Percentiles rank a stretch among this genome's conserved stretches.
Conservation (phyloP, 805 yeast species). For the Starmera pachycereana region DNA sequence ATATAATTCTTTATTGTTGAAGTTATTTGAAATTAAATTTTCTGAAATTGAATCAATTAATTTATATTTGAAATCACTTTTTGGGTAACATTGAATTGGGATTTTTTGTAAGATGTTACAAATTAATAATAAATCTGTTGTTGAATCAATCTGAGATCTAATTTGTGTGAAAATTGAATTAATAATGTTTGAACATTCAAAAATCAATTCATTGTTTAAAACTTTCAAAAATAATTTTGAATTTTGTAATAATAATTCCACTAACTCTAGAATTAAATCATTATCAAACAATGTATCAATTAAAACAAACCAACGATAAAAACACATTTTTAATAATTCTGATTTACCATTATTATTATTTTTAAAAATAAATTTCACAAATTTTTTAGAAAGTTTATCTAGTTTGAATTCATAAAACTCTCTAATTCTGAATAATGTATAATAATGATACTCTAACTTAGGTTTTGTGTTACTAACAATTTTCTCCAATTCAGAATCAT, state of each 20-base stretch:
- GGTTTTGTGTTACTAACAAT: constrained; percentile 3
- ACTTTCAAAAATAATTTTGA: constrained; percentile 14
- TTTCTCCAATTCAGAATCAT: constrained; percentile 14
- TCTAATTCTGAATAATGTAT: constrained; percentile 36
- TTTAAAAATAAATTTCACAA: constrained; percentile 17
- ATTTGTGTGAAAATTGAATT: constrained; percentile 7
- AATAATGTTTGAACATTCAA: constrained; percentile 37
- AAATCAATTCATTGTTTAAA: constrained; percentile 28
- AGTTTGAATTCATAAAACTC: constrained; percentile 31
- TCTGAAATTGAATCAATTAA: constrained; percentile 15
- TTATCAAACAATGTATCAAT: constrained; percentile 24
- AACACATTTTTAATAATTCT: constrained; percentile 16
- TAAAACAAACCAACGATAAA: constrained; percentile 48
- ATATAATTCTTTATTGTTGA: constrained; percentile 4
- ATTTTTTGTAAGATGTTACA: constrained; percentile 15
- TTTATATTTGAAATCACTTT: constrained; percentile 20
- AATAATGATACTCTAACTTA: constrained; percentile 14
- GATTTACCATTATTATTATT: constrained; percentile 2
- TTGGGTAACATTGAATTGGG: constrained; percentile 41
- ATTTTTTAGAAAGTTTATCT: constrained; percentile 8
- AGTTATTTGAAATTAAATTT: constrained; percentile 2
- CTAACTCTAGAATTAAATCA: constrained; percentile 20
- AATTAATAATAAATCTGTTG: neutral
- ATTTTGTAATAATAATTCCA: constrained; percentile 20
- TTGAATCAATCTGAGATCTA: neutral